Evolutionary conservation across 306 rosid genomes (phyloP), one percentile per base, ranked within the genome.

Genomic region (Sindora glabra): DNA sequence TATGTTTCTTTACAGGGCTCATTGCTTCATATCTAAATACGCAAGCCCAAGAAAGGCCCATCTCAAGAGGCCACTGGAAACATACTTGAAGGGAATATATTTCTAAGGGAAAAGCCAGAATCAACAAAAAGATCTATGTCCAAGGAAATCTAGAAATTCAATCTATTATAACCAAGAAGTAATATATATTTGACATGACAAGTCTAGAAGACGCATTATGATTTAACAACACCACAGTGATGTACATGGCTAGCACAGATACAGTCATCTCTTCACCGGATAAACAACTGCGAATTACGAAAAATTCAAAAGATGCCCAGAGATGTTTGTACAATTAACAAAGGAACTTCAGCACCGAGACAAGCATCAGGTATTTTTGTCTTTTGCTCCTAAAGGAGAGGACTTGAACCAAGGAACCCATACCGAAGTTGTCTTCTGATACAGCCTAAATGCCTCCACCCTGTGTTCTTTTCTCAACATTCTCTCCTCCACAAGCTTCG

Each of bases 331-430:
- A 55, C 40, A 61, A 63, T 38, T 6, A 70, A 36, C 30, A 32
- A 59, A 26, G 22, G 22, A 39, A 29, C 25, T 4, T 10, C 17
- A 51, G 33, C 57, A 13, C 62, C 15, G 23, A 42, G 26, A 50
- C 30, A 24, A 42, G 15, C 29, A 46, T 77, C 67, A 83, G 37
- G 68, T 70, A 36, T 80, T 65, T 86, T 91, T 87, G 39, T 38
- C 67, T 75, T 82, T 84, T 5, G 25, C 67, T 48, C 38, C 75
- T 13, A 48, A 55, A 26, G 75, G 61, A 37, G 78, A 78, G 53
- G 73, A 81, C 65, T 70, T 91, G 65, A 81, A 81, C 86, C 96
- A 91, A 60, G 96, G 97, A 12, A 91, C 46, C 89, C 87, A 83
- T 10, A 79, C 89, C 0, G 96, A 91, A 39, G 97, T 91, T 14